Percentiles rank a stretch among this genome's conserved stretches.
These are phyloP conservation scores for Syzygium aqueum DNA, from an alignment of 345 rosid species.

Conservation along the genomic window DNA sequence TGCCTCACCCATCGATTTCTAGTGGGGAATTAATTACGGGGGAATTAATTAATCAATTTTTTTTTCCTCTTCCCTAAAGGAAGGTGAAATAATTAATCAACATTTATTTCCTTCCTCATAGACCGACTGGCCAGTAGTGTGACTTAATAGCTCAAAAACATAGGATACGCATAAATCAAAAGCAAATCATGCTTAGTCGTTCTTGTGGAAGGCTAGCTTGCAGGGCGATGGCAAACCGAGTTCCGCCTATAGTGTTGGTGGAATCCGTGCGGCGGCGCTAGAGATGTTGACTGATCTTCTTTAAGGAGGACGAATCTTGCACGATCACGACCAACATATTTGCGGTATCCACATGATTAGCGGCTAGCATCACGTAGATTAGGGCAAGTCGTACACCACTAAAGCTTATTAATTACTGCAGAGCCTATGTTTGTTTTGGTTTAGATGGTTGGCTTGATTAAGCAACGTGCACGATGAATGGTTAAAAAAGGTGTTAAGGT, in stretches of 20 bases:
- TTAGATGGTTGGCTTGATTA: neutral
- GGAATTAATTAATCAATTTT: too few species aligned
- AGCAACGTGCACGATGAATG: neutral
- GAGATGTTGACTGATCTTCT: neutral
- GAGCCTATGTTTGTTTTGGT: neutral
- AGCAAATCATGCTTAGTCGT: neutral
- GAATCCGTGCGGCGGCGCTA: neutral
- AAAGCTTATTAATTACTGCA: neutral
- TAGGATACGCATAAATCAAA: neutral
- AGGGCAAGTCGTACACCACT: neutral
- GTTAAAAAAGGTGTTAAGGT: neutral
- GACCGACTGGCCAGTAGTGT: too few species aligned
- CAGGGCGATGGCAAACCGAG: neutral
- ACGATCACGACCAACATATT: neutral
- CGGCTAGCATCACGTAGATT: neutral
- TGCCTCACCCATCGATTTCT: neutral
- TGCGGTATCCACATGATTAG: neutral
- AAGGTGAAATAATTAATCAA: neutral
- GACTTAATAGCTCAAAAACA: neutral
- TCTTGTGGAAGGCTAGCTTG: neutral
- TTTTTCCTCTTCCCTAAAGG: neutral
- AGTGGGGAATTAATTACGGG: neutral
- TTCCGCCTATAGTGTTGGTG: neutral
- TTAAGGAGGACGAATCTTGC: neutral
- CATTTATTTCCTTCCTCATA: neutral